These are phyloP conservation scores for Mayamaea pseudoterrestris DNA, from an alignment of 108 stramenopile species.

Conservation along the genomic window DNA sequence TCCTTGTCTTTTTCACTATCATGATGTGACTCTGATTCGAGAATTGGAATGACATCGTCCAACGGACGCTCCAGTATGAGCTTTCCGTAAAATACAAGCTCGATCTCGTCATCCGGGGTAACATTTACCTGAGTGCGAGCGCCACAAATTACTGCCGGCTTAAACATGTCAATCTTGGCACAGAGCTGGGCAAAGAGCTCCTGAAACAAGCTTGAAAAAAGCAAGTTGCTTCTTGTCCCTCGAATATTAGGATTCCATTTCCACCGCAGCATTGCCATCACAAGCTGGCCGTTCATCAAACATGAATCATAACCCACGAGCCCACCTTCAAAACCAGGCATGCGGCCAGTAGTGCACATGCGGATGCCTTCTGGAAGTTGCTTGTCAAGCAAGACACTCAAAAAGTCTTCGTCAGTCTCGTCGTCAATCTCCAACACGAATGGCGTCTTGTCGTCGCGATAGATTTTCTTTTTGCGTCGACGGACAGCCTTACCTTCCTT, in stretches of 20 bases:
- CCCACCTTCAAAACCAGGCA: constrained; percentile 72
- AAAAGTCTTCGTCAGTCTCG: constrained; percentile 83
- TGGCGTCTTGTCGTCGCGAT: constrained; percentile 72
- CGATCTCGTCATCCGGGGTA: constrained; percentile 83
- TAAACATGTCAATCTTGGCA: constrained; percentile 34
- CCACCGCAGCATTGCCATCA: constrained; percentile 79
- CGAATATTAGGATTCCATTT: constrained; percentile 71
- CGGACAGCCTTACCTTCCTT: constrained; percentile 33
- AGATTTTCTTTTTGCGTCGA: constrained; percentile 52
- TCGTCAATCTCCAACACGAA: constrained; percentile 86
- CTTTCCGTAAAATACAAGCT: constrained; percentile 59
- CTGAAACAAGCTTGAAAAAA: constrained; percentile 74
- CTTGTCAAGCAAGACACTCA: constrained; percentile 67
- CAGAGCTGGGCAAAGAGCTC: constrained; percentile 73
- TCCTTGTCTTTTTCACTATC: constrained; percentile 35
- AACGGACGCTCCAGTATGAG: constrained; percentile 46
- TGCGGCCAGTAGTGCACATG: constrained; percentile 51
- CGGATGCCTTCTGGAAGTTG: constrained; percentile 60
- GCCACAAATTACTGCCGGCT: constrained; percentile 60
- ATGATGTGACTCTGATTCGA: constrained; percentile 34
- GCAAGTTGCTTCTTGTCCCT: constrained; percentile 67
- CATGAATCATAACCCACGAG: constrained; percentile 42
- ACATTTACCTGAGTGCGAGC: constrained; percentile 80
- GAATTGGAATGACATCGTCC: constrained; percentile 10
- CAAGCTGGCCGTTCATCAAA: constrained; percentile 58